Base-by-base conservation (phyloP, 495 filamentous ascomycete species). In the Clohesyomyces aquaticus region DNA sequence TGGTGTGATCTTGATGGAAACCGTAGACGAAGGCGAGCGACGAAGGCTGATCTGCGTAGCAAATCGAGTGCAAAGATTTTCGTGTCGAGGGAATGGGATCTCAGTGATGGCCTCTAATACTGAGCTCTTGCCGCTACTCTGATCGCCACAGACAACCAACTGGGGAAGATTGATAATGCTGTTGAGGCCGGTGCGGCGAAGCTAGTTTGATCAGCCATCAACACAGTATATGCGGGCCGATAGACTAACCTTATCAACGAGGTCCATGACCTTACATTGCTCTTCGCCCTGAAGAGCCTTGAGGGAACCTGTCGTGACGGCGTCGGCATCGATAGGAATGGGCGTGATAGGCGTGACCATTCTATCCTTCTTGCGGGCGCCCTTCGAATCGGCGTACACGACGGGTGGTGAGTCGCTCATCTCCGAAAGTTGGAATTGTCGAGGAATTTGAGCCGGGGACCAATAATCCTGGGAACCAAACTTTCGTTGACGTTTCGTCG, bases 21-120 rank as follows among this genome's bases (percentile, higher is more conserved):
- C 67, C 3, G 70, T 57, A 4, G 56, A 38, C 2, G 57, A 53
- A 1, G 72, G 42, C n/a, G 46, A 65, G 3, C 79, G 72, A 1
- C 78, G 76, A 0, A 83, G 66, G 25, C 84, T 77, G 2, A 90
- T 76, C 66, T 91, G 86, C 0, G 85, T 90, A 2, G 87, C 83
- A 59, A 89, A 89, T 0, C 85, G 78, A 0, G 88, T 91, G 71
- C 88, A 90, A 0, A 86, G 68, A 47, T 80, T 84, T 55, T 83
- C 82, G 43, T 87, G 82, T n/a, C 79, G 69, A 0, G 88, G 86
- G 61, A 91, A 91, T 0, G 83, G 82, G 16, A 90, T 83, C 41
- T 85, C 81, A 0, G 87, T 87, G 48, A 93, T 83, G 0, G 86
- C 88, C 74, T 91, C 87, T 0, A 91, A 80, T 0, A 91, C 86